These are phyloP conservation scores for Tylopilus felleus DNA, from an alignment of 768 basidiomycete species.

Conservation along the genomic window DNA sequence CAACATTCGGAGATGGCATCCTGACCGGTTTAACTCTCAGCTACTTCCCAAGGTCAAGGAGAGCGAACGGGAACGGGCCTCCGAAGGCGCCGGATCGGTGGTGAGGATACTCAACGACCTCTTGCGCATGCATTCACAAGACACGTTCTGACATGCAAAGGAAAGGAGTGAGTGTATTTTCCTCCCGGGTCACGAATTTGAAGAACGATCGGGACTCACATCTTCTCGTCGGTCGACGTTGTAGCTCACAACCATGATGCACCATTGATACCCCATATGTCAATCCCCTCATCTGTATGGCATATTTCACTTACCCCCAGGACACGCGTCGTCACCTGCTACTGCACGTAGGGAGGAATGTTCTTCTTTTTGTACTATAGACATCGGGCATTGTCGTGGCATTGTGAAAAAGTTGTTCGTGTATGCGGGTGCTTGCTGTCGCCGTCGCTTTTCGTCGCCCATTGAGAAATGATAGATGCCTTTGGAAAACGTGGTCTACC, in stretches of 20 bases:
- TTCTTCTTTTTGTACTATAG: constrained; percentile 11
- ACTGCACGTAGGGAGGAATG: constrained; percentile 12
- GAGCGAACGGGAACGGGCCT: constrained; percentile 61
- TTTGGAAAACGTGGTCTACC: neutral
- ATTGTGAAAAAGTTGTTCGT: neutral
- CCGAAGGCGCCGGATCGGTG: constrained; percentile 70
- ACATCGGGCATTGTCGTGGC: neutral
- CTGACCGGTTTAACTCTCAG: constrained; percentile 77
- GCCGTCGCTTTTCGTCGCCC: neutral
- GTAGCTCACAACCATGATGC: constrained; percentile 19
- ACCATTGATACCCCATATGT: constrained; percentile 29
- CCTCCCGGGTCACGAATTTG: too few species aligned
- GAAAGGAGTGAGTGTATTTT: constrained; percentile 25
- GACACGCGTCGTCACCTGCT: constrained; percentile 9
- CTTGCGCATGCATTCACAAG: constrained; percentile 48
- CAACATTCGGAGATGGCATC: constrained; percentile 74
- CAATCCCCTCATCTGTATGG: constrained; percentile 28
- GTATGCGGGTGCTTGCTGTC: neutral
- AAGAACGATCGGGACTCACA: constrained; percentile 8
- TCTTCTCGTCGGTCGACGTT: neutral
- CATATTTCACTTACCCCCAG: constrained; percentile 20
- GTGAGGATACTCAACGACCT: constrained; percentile 70
- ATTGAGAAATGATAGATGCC: constrained; percentile 1
- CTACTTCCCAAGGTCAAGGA: constrained; percentile 60
- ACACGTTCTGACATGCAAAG: constrained; percentile 30